Conservation (phyloP, 768 basidiomycete genomes). For the Suillus clintonianus region DNA sequence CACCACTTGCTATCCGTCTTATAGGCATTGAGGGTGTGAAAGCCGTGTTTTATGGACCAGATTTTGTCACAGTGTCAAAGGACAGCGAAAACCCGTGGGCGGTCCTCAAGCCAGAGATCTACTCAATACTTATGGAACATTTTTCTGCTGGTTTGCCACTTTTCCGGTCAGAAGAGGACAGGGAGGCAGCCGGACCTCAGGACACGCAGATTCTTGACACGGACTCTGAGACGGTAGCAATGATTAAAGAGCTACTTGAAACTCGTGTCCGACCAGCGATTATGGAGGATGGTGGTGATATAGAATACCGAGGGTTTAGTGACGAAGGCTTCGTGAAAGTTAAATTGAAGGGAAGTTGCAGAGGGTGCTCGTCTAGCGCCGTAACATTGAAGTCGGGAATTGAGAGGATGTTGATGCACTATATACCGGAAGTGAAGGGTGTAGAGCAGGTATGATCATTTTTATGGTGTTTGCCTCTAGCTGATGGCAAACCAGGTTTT, state of each 20-base stretch:
- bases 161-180: conserved; percentile 82
- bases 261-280: conserved; percentile 95
- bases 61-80: conserved; percentile 97
- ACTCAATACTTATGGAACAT: conserved; percentile 94
- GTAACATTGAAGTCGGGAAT: conserved; percentile 97
- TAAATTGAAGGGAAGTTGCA: conserved; percentile 94
- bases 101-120: conserved; percentile 94
- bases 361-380: conserved; percentile 91
- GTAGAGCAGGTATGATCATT: conserved; percentile 72
- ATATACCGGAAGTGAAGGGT: conserved; percentile 93
- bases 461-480: not conserved
- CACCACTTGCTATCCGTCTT: conserved; percentile 91
- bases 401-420: conserved; percentile 99
- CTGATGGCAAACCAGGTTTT: conserved; percentile 58
- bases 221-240: conserved; percentile 95
- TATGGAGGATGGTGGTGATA: conserved; percentile 98
- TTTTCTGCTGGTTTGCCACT: conserved; percentile 90
- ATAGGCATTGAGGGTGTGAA: conserved; percentile 94
- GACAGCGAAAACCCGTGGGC: conserved; percentile 84
- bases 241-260: conserved; percentile 97
- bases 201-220: conserved; percentile 93
- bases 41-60: conserved; percentile 92
- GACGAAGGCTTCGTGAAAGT: conserved; percentile 84
- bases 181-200: conserved; percentile 82
- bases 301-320: conserved; percentile 90